Evolutionary conservation across 495 filamentous ascomycete genomes (phyloP), one percentile per base, ranked within the genome.

Genomic region (Ascobolus immersus): DNA sequence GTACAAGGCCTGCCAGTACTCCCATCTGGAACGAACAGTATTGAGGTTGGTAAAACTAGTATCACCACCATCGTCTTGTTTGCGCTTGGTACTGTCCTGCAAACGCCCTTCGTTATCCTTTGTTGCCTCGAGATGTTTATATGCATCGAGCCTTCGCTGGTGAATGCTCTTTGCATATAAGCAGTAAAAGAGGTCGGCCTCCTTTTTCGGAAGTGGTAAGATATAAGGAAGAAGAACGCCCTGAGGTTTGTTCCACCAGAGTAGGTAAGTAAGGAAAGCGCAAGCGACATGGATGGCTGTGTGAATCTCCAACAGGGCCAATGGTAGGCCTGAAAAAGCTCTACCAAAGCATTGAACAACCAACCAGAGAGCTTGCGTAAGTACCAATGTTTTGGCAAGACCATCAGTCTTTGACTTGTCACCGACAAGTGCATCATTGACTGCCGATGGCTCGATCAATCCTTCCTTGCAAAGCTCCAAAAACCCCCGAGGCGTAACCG

Each of bases 191-290:
- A n/a, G n/a, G n/a, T n/a, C n/a, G n/a, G n/a, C n/a, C n/a, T n/a
- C n/a, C n/a, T n/a, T n/a, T n/a, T n/a, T n/a, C n/a, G n/a, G n/a
- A n/a, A n/a, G n/a, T n/a, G n/a, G n/a, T n/a, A n/a, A n/a, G n/a
- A n/a, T n/a, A n/a, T n/a, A n/a, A n/a, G n/a, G n/a, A n/a, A n/a
- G n/a, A n/a, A n/a, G n/a, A n/a, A 41, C 34, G 15, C 38, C 28
- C 9, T 39, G 21, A 5, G 39, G 39, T 27, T 41, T 41, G 0
- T 28, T 17, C 18, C 37, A 35, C 39, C 39, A 41, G 10, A 37
- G 29, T 8, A 15, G 6, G 19, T 41, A 41, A 25, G 38, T 41
- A 8, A 38, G 11, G 7, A 41, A 17, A 12, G 39, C 35, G 22
- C 39, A 41, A 1, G 32, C 20, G 9, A 41, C 39, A 32, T 41